phyloP scores from a whole-genome alignment of 257 asterid genomes.

The Cinchona pubescens region DNA sequence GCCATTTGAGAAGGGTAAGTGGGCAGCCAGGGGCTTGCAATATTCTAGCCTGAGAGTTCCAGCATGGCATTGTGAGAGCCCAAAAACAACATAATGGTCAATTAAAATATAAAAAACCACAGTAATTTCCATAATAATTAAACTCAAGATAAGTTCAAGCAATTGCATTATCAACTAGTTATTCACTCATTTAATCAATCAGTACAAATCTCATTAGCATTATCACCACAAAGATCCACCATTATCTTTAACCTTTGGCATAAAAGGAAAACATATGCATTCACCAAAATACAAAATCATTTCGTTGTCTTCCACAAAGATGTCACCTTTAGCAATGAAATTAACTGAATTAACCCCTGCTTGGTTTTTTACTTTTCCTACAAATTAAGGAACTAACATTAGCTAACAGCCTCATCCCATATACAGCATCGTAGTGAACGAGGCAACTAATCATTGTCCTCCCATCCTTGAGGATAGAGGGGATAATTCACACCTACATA shows the following conservation, averaged over 20 bases:
- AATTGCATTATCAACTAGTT: neutral
- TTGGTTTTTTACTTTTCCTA: neutral
- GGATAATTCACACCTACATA: neutral
- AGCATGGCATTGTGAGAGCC: slow-evolving; percentile 1
- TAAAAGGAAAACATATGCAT: neutral
- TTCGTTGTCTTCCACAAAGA: neutral
- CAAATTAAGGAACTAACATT: neutral
- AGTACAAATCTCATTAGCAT: neutral
- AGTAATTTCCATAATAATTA: neutral
- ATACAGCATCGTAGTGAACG: neutral
- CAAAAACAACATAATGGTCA: slow-evolving; percentile 11
- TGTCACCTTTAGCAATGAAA: neutral
- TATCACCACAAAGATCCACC: neutral
- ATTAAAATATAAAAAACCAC: neutral
- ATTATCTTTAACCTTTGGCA: too few relatives aligned
- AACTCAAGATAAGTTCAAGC: neutral
- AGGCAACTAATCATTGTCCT: neutral
- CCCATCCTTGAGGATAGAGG: neutral
- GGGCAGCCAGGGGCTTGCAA: slow-evolving; percentile 28
- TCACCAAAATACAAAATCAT: neutral
- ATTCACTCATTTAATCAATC: neutral
- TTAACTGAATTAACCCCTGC: neutral
- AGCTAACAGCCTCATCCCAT: neutral
- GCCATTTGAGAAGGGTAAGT: slow-evolving; percentile 26
- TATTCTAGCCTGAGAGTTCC: slow-evolving; percentile 54